phyloP scores from a whole-genome alignment of 371 early-diverging fungal species.

The Gilbertella persicaria region DNA sequence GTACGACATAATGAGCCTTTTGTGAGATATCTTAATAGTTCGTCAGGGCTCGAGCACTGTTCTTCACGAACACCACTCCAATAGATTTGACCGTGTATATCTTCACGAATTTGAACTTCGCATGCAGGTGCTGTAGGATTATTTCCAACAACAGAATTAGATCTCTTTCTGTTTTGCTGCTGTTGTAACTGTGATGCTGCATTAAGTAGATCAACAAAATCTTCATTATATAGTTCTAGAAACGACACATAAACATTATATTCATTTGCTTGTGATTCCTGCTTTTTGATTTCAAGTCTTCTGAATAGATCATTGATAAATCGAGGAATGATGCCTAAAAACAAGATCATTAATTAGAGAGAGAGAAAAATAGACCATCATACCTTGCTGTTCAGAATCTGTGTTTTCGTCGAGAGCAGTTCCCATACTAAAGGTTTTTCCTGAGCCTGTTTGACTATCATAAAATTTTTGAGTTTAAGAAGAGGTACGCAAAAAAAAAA shows the following conservation, averaged over 20 bases:
- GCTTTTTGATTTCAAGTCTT: constrained; percentile 32
- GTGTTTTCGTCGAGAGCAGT: constrained; percentile 59
- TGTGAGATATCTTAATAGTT: constrained; percentile 71
- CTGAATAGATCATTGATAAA: constrained; percentile 72
- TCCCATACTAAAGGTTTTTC: constrained; percentile 59
- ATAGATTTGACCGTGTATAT: constrained; percentile 84
- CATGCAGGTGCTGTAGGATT: constrained; percentile 9
- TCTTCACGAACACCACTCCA: constrained; percentile 92
- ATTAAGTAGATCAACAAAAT: constrained; percentile 82
- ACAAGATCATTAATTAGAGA: not conserved
- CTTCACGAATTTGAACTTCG: constrained; percentile 81
- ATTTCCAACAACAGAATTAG: not conserved
- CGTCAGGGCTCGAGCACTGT: constrained; percentile 70
- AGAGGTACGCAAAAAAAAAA: constrained; percentile 15
- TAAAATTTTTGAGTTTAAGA: constrained; percentile 5
- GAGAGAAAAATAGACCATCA: not conserved
- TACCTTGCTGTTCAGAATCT: constrained; percentile 32
- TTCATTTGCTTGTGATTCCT: constrained; percentile 35
- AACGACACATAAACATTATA: constrained; percentile 74
- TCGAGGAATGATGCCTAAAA: constrained; percentile 84
- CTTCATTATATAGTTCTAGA: constrained; percentile 98
- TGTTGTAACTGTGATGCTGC: constrained; percentile 34
- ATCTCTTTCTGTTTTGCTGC: constrained; percentile 8
- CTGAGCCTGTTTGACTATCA: constrained; percentile 39
- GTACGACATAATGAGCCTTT: constrained; percentile 87